Percentiles rank a stretch among this genome's conserved stretches.
These are phyloP conservation scores for Pirum gemmata DNA, from an alignment of 78 protist genomes.

Conservation along the genomic window DNA sequence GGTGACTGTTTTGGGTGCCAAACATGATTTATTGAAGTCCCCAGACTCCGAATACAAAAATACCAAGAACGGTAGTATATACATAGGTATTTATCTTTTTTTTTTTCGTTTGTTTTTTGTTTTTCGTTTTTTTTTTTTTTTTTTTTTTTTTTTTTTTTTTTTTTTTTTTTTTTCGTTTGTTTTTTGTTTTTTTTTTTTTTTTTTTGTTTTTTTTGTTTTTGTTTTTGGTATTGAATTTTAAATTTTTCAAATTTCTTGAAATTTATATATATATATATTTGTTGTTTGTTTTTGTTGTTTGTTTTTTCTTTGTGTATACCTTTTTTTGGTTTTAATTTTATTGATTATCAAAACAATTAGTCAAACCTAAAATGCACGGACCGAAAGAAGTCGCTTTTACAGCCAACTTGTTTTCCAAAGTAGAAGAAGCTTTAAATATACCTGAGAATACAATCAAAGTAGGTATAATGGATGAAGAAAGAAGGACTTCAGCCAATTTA, in stretches of 20 bases:
- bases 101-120: no score
- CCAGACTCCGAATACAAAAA: not conserved
- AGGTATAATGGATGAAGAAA: conserved; percentile 47
- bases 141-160: no score
- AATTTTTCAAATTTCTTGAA: not conserved
- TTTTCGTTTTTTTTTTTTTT: no score
- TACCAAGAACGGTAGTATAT: not conserved
- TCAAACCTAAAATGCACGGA: conserved; percentile 41
- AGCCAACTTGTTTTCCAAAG: not conserved
- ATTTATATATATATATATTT: no score
- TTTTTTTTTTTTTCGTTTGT: no score
- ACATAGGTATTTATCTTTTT: no score
- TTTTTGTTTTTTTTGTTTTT: no score
- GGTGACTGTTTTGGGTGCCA: conserved; percentile 29
- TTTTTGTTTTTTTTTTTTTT: no score
- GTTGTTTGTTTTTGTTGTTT: no score
- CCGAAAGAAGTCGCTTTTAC: conserved; percentile 42
- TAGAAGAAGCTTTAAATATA: conserved; percentile 25
- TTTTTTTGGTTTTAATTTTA: no score
- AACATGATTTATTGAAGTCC: conserved; percentile 3
- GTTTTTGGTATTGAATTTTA: not conserved
- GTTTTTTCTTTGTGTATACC: no score
- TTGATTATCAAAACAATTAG: no score
- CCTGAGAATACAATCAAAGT: not conserved
- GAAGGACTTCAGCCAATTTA: conserved; percentile 34